These are phyloP conservation scores for Suillus fuscotomentosus DNA, from an alignment of 768 basidiomycete species.

Conservation along the genomic window DNA sequence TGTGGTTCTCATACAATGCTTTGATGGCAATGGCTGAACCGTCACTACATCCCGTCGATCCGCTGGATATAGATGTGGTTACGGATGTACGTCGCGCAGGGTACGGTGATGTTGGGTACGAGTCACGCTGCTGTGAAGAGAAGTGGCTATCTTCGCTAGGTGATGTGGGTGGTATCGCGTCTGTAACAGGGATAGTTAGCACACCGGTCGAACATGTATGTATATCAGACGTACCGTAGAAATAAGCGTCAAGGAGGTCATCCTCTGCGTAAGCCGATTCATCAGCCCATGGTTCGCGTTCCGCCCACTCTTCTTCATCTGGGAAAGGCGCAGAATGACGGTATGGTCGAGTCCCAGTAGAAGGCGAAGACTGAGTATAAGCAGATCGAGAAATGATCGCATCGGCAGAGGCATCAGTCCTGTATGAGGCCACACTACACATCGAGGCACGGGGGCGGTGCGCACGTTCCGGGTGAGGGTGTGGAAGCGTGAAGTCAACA, in stretches of 20 bases:
- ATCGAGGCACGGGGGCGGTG: slow-evolving; percentile 38
- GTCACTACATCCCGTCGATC: slow-evolving; percentile 31
- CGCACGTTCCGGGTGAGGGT: slow-evolving; percentile 17
- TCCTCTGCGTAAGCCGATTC: slow-evolving; percentile 30
- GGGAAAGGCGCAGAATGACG: slow-evolving; percentile 14
- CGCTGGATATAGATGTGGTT: slow-evolving; percentile 36
- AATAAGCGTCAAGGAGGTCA: slow-evolving; percentile 41
- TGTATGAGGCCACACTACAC: slow-evolving; percentile 54
- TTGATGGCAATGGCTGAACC: slow-evolving; percentile 51
- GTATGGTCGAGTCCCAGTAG: slow-evolving; percentile 13
- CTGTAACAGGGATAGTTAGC: slow-evolving; percentile 15
- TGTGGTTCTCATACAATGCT: slow-evolving; percentile 58
- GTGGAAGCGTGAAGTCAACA: slow-evolving; percentile 26
- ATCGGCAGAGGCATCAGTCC: slow-evolving; percentile 58
- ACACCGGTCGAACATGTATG: not conserved
- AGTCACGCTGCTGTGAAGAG: slow-evolving; percentile 1
- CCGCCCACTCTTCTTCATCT: slow-evolving; percentile 22
- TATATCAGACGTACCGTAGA: slow-evolving; percentile 30
- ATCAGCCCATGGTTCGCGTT: slow-evolving; percentile 21
- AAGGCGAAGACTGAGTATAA: slow-evolving; percentile 6
- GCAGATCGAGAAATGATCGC: slow-evolving; percentile 48
- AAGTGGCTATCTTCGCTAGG: slow-evolving; percentile 14
- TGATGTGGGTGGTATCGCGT: slow-evolving; percentile 19
- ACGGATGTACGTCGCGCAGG: slow-evolving; percentile 27
- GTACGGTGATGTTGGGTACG: slow-evolving; percentile 8